A percentile compares a stretch with the other conserved stretches of the same genome.
These are phyloP conservation scores for Tetrapyrgos nigripes DNA, from an alignment of 1,284 basidiomycete species.

Conservation along the genomic window DNA sequence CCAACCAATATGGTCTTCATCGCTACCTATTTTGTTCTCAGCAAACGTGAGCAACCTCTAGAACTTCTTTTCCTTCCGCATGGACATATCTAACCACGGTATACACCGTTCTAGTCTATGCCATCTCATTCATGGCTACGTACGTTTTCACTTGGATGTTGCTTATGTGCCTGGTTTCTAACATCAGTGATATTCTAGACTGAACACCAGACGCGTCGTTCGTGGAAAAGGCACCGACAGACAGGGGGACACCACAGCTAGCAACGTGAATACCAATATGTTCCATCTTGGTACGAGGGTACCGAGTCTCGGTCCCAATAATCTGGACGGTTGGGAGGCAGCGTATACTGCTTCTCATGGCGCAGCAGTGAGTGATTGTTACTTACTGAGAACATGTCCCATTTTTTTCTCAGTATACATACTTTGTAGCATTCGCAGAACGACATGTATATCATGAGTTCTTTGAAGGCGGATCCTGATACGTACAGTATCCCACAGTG, in stretches of 20 bases:
- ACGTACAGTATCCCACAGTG: background rate
- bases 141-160: conserved; percentile 37
- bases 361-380: background rate
- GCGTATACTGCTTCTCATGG: conserved; percentile 8
- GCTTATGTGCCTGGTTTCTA: conserved; percentile 10
- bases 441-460: background rate
- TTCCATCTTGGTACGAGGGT: conserved; percentile 52
- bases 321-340: conserved; percentile 16
- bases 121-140: conserved; percentile 73
- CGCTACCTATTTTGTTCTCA: conserved; percentile 64
- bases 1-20: conserved; percentile 64
- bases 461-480: background rate
- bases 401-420: too few relatives aligned
- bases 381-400: too few relatives aligned
- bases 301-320: conserved; percentile 24
- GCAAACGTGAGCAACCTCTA: conserved; percentile 67
- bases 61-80: background rate
- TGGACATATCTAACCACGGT: background rate
- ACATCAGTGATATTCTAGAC: conserved; percentile 30
- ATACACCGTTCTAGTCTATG: conserved; percentile 56
- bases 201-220: conserved; percentile 56
- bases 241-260: conserved; percentile 28
- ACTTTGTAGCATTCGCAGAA: background rate
- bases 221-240: conserved; percentile 52
- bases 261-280: conserved; percentile 49